Base-by-base conservation (phyloP, 108 stramenopile genomes). In the Cyclostephanos tholiformis region DNA sequence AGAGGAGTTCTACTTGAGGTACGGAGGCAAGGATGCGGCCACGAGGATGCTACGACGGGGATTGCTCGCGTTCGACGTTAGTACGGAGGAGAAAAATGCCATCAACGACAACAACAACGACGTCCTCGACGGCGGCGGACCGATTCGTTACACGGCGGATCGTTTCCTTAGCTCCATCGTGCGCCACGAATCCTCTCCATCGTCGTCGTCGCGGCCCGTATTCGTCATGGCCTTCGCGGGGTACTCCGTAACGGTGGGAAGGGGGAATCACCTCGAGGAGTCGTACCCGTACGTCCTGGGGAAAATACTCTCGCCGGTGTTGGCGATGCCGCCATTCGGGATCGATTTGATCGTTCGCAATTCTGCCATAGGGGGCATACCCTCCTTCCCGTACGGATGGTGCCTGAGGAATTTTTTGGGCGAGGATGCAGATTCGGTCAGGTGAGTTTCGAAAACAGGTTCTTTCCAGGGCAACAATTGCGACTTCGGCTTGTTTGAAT, bases 361-460 rank as follows among this genome's bases (percentile, higher is more conserved):
- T 74, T 79, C 85, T n/a, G 94, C 91, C 14, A 91, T 91, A 82
- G 94, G 94, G 27, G 94, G 94, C 12, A 88, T 90, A 63, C 94
- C 94, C 19, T 86, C 88, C 46, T 95, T 92, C 85, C 94, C 94
- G 17, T 95, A 95, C 75, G 89, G 86, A 23, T 95, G 89, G 85
- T 95, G 94, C 66, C 48, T 95, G 44, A 71, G 82, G 44, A 87
- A 92, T 52, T 95, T 95, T 70, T 61, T 88, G 60, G 91, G 91
- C 1, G 65, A 55, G 8, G 89, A 91, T 61, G 65, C 90, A 6
- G 90, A 95, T 66, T 38, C 38, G 30, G 61, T 62, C 86, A 87
- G 44, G 44, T 46, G 44, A 46, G 44, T 46, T 46, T 41, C 12
- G n/a, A n/a, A n/a, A n/a, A n/a, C n/a, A n/a, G n/a, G 7, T 41